phyloP scores from a whole-genome alignment of 768 basidiomycete genomes.

The Pleurotus tuoliensis region DNA sequence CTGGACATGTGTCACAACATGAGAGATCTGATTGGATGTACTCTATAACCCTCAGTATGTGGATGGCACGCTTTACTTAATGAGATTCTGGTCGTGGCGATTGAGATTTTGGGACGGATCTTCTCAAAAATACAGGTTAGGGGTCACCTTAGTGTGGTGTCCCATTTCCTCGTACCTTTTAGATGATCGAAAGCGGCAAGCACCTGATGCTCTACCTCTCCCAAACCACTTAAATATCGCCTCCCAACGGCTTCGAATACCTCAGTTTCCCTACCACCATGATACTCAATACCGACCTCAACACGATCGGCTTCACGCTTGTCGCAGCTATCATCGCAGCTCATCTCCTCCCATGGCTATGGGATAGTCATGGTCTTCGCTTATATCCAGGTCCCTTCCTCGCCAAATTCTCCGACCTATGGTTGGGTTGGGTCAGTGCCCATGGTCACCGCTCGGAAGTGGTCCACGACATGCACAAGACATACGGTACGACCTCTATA shows the following conservation, averaged over 20 bases:
- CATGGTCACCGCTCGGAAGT: conserved; percentile 73
- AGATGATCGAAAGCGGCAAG: conserved; percentile 22
- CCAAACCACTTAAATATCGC: conserved; percentile 10
- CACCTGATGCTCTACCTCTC: conserved; percentile 15
- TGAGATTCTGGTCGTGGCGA: not conserved
- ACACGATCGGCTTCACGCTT: conserved; percentile 21
- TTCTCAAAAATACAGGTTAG: conserved; percentile 13
- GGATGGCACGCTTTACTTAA: not conserved
- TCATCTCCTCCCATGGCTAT: conserved; percentile 47
- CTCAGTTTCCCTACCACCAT: conserved; percentile 16
- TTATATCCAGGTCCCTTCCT: conserved; percentile 64
- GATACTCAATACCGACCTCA: conserved; percentile 22
- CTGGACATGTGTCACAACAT: not conserved
- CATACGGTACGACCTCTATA: conserved; percentile 50
- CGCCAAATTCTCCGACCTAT: conserved; percentile 69
- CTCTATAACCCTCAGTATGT: not conserved
- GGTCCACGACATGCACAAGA: conserved; percentile 69
- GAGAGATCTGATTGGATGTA: conserved; percentile 1
- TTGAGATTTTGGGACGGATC: conserved; percentile 18
- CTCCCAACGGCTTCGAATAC: conserved; percentile 4
- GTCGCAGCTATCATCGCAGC: conserved; percentile 27
- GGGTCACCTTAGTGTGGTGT: conserved; percentile 9
- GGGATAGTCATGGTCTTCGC: conserved; percentile 58
- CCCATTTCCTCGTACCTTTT: conserved; percentile 17
- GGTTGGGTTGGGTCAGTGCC: conserved; percentile 64